Evolutionary conservation across 192 early-diverging fungal species (phyloP).

Genomic region (Entomortierella chlamydospora): DNA sequence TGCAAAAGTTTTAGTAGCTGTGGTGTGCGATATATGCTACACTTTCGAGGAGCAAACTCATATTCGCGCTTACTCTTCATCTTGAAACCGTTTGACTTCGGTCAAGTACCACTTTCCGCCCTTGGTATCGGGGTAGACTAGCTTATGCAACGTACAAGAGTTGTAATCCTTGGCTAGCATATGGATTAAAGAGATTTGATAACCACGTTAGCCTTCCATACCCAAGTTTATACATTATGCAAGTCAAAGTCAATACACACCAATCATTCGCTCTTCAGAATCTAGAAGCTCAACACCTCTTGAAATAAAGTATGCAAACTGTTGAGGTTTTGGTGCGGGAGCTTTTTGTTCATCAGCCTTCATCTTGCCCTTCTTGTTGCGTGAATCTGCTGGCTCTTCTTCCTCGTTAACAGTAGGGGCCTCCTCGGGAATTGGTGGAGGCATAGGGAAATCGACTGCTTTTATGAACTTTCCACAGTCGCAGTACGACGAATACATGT

Average conservation of each 20-base stretch:
- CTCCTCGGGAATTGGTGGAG: constrained; percentile 56
- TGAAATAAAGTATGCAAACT: constrained; percentile 85
- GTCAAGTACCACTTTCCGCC: constrained; percentile 80
- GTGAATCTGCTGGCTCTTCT: constrained; percentile 43
- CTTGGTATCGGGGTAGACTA: constrained; percentile 82
- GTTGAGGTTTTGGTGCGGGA: constrained; percentile 17
- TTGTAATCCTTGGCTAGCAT: constrained; percentile 81
- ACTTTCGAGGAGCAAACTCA: not conserved
- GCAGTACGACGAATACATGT: constrained; percentile 93
- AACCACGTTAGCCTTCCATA: too few species aligned
- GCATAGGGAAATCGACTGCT: constrained; percentile 67
- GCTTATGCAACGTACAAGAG: constrained; percentile 85
- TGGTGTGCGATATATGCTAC: too few species aligned
- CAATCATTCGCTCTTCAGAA: constrained; percentile 77
- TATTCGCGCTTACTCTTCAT: constrained; percentile 75
- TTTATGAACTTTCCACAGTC: constrained; percentile 93
- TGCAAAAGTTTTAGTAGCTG: too few species aligned
- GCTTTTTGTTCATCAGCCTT: constrained; percentile 17
- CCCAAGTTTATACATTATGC: too few species aligned
- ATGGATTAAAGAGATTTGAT: too few species aligned
- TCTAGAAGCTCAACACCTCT: constrained; percentile 93
- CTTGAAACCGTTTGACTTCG: constrained; percentile 79
- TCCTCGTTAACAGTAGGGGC: constrained; percentile 24
- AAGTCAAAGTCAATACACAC: constrained; percentile 44
- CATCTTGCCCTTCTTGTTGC: constrained; percentile 43